A percentile compares a stretch with the other conserved stretches of the same genome.
Conservation (phyloP, 352 stramenopile genomes). For the Peronosclerospora sorghi region DNA sequence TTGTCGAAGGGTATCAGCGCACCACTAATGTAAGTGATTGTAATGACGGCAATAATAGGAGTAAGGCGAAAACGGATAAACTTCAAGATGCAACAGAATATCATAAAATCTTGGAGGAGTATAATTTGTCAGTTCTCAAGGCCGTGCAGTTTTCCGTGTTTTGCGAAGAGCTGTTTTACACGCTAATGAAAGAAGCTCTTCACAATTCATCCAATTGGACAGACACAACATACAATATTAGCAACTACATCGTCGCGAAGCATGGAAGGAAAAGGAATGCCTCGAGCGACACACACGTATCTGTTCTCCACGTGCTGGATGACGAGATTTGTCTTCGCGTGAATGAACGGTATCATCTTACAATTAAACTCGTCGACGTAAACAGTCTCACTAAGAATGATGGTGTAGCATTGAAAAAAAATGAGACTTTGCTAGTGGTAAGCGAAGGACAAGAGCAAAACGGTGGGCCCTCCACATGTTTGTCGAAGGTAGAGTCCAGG, state of each 20-base stretch:
- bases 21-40: background rate
- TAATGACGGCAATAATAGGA: slow-evolving; percentile 19
- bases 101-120: slow-evolving; percentile 45
- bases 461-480: slow-evolving; percentile 3
- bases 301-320: slow-evolving; percentile 68
- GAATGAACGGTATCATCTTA: slow-evolving; percentile 62
- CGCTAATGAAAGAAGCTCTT: slow-evolving; percentile 70
- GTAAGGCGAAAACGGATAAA: slow-evolving; percentile 37
- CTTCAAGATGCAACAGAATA: slow-evolving; percentile 54
- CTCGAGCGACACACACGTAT: slow-evolving; percentile 27
- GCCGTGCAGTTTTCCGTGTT: slow-evolving; percentile 82
- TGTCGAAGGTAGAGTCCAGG: slow-evolving; percentile 17
- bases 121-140: slow-evolving; percentile 61
- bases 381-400: slow-evolving; percentile 22
- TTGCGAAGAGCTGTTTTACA: slow-evolving; percentile 79
- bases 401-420: slow-evolving; percentile 2
- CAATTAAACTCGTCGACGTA: slow-evolving; percentile 59
- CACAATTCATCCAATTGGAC: slow-evolving; percentile 56
- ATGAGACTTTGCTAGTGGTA: background rate
- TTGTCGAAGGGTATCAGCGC: background rate
- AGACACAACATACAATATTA: slow-evolving; percentile 51
- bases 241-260: slow-evolving; percentile 46
- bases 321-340: slow-evolving; percentile 72
- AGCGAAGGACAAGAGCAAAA: slow-evolving; percentile 9
- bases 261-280: slow-evolving; percentile 23